Percentiles rank a stretch among this genome's conserved stretches.
These are phyloP conservation scores for Leccinellum luteum DNA, from an alignment of 768 basidiomycete species.

Conservation along the genomic window DNA sequence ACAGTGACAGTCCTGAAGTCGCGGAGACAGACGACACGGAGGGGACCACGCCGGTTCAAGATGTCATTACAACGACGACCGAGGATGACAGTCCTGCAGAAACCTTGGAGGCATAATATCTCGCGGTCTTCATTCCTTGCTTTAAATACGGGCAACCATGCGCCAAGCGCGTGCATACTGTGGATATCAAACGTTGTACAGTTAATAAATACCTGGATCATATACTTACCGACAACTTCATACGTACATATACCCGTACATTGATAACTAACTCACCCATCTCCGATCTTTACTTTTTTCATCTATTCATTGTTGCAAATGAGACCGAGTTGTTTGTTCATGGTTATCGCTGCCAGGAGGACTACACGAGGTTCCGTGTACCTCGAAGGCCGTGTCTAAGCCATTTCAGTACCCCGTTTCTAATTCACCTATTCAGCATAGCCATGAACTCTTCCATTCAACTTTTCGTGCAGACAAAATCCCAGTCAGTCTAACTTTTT, in stretches of 20 bases:
- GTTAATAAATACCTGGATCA: constrained; percentile 3
- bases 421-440: constrained; percentile 4
- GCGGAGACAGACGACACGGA: constrained; percentile 3
- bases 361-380: constrained; percentile 18
- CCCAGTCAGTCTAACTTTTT: not conserved
- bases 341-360: too few species aligned
- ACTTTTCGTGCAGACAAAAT: not conserved
- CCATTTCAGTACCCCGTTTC: constrained; percentile 8
- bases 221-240: constrained; percentile 8
- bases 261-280: constrained; percentile 10
- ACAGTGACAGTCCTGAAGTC: not conserved
- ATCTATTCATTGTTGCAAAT: too few species aligned
- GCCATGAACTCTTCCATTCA: not conserved
- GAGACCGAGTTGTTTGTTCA: too few species aligned
- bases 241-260: constrained; percentile 21
- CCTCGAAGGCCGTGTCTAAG: constrained; percentile 1
- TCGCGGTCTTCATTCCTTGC: constrained; percentile 4
- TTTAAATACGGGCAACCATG: constrained; percentile 26
- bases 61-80: not conserved
- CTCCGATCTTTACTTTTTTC: constrained; percentile 6
- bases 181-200: constrained; percentile 4
- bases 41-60: constrained; percentile 3
- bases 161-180: not conserved
- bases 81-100: constrained; percentile 10
- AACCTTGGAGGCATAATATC: constrained; percentile 20